Evolutionary conservation across 2,329 filamentous ascomycete species (phyloP).

Genomic region (Leptographium procerum): DNA sequence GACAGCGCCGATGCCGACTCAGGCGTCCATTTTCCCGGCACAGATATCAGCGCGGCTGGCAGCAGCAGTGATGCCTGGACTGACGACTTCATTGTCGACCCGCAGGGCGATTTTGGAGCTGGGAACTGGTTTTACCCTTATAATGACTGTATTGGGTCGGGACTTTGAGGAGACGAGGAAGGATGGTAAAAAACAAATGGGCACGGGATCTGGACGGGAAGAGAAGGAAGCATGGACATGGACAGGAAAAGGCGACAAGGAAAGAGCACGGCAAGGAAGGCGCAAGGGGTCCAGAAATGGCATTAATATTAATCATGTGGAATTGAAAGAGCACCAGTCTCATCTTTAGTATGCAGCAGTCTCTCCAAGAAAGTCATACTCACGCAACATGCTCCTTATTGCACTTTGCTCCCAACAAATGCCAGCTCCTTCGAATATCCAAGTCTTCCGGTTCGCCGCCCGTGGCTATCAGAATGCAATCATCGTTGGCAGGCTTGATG

Average conservation of each 20-base stretch:
- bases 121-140: slow-evolving; percentile 11
- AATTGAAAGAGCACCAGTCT: too few species aligned
- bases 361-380: background rate
- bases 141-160: slow-evolving; percentile 7
- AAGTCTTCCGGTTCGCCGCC: slow-evolving; percentile 5
- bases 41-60: background rate
- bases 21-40: slow-evolving; percentile 3
- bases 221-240: background rate
- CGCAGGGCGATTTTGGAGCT: slow-evolving; percentile 7
- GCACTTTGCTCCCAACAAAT: slow-evolving; percentile 5
- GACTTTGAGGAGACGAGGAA: background rate
- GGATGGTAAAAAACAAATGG: background rate
- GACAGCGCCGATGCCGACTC: slow-evolving; percentile 4
- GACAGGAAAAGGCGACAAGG: background rate
- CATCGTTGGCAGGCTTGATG: background rate
- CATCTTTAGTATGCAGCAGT: too few species aligned
- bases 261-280: background rate
- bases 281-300: background rate
- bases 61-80: slow-evolving; percentile 1
- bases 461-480: slow-evolving; percentile 1
- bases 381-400: background rate
- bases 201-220: background rate
- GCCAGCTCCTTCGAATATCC: slow-evolving; percentile 1
- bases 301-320: background rate
- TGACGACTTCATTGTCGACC: slow-evolving; percentile 8